Base-by-base conservation (phyloP, 352 stramenopile genomes). In the Globisporangium acanthophoron region DNA sequence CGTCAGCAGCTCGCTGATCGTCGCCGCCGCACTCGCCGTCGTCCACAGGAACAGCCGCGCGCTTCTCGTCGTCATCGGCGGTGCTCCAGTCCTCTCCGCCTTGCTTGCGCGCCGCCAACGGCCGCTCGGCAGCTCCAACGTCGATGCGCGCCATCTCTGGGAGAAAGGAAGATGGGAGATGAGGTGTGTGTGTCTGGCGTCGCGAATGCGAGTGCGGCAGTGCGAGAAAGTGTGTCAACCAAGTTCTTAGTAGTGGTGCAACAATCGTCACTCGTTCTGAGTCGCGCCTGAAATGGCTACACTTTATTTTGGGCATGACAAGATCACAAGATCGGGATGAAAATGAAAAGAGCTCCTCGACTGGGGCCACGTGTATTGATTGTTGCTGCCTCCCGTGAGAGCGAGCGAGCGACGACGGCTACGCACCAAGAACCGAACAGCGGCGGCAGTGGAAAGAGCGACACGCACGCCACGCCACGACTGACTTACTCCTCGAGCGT, bases 401-500 rank as follows among this genome's bases (percentile, higher is more conserved):
- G 20, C 13, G 27, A 46, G 16, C 54, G 39, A 59, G 20, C 49
- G 39, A 39, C 31, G 47, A 49, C 35, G 35, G 21, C 18, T 33
- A 54, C 35, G 21, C 39, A 18, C 41, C 41, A 47, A 47, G 41
- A 47, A 47, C 41, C 41, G 41, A 47, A 47, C 41, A 1, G 33
- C 33, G 6, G 55, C 55, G 46, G n/a, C 55, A 61, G 55, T 54
- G 55, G 55, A 61, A 61, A 61, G 44, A 49, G 43, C 43, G 50
- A 54, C 33, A 58, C 33, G 9, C 33, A 9, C 33, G 41, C 27
- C 21, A 51, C n/a, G 45, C 46, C 18, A 11, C 43, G 24, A 33
- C 7, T 18, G 45, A 43, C 15, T 76, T 87, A 89, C 59, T 76
- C 74, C 52, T 88, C 70, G 46, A 89, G 78, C 55, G 64, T 74